These are phyloP conservation scores for Ogataea haglerorum DNA, from an alignment of 805 yeast genomes.

Conservation along the genomic window DNA sequence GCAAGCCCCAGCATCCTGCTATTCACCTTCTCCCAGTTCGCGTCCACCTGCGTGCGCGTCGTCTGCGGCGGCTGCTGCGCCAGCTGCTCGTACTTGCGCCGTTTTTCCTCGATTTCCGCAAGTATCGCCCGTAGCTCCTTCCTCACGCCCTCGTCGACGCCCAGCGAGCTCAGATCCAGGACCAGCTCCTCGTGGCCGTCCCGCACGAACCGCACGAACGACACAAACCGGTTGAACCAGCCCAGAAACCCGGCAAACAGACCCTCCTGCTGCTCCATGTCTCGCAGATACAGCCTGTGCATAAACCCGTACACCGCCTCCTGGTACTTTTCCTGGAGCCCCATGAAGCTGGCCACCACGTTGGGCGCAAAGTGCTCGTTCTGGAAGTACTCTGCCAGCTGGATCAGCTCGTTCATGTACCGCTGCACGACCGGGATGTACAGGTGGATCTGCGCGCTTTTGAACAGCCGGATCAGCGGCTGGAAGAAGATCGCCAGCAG, in stretches of 20 bases:
- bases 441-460: slow-evolving; percentile 60
- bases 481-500: slow-evolving; percentile 69
- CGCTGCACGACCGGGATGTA: slow-evolving; percentile 61
- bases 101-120: slow-evolving; percentile 35
- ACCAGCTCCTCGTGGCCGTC: slow-evolving; percentile 36
- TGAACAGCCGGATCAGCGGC: slow-evolving; percentile 67
- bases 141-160: slow-evolving; percentile 33
- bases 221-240: slow-evolving; percentile 71
- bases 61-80: slow-evolving; percentile 21
- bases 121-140: slow-evolving; percentile 41
- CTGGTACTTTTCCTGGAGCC: slow-evolving; percentile 68
- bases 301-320: slow-evolving; percentile 69
- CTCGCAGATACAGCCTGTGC: slow-evolving; percentile 79
- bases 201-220: slow-evolving; percentile 61
- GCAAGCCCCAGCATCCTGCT: slow-evolving; percentile 11
- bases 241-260: slow-evolving; percentile 66
- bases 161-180: slow-evolving; percentile 42
- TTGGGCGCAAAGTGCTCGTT: slow-evolving; percentile 50
- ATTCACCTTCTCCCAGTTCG: slow-evolving; percentile 46
- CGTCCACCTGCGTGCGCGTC: slow-evolving; percentile 25
- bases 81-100: slow-evolving; percentile 36
- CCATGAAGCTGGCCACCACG: slow-evolving; percentile 63
- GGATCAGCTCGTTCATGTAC: slow-evolving; percentile 65
- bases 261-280: slow-evolving; percentile 39
- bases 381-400: slow-evolving; percentile 48